These are phyloP conservation scores for Paraleonurus japonicus DNA, from an alignment of 257 asterid genomes.

Conservation along the genomic window DNA sequence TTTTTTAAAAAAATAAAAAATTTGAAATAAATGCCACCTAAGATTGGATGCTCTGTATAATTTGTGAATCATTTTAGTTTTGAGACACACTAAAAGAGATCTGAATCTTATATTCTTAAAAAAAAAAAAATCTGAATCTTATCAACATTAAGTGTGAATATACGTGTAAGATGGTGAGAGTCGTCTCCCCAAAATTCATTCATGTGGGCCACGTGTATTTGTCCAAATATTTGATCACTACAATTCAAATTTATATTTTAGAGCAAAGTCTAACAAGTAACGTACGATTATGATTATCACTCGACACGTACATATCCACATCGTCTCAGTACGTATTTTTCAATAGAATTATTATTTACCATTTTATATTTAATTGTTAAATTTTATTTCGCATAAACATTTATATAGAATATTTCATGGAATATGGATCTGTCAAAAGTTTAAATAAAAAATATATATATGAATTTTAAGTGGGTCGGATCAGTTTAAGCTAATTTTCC, in stretches of 20 bases:
- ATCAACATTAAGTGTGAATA: background rate
- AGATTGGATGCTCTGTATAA: background rate
- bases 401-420: too few species aligned
- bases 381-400: too few species aligned
- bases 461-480: too few species aligned
- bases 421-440: too few species aligned
- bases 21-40: too few species aligned
- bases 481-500: too few species aligned
- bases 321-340: background rate
- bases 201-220: constrained; percentile 18
- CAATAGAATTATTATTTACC: too few species aligned
- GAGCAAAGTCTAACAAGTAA: background rate
- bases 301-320: background rate
- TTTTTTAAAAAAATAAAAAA: too few species aligned
- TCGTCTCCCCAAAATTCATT: background rate
- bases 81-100: too few species aligned
- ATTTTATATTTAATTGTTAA: too few species aligned
- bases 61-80: background rate
- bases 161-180: constrained; percentile 10
- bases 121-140: background rate
- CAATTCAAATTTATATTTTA: background rate
- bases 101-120: too few species aligned
- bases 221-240: background rate
- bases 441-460: too few species aligned
- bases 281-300: background rate